Evolutionary conservation across 495 filamentous ascomycete species (phyloP).

Genomic region (Penicillium alfredii): DNA sequence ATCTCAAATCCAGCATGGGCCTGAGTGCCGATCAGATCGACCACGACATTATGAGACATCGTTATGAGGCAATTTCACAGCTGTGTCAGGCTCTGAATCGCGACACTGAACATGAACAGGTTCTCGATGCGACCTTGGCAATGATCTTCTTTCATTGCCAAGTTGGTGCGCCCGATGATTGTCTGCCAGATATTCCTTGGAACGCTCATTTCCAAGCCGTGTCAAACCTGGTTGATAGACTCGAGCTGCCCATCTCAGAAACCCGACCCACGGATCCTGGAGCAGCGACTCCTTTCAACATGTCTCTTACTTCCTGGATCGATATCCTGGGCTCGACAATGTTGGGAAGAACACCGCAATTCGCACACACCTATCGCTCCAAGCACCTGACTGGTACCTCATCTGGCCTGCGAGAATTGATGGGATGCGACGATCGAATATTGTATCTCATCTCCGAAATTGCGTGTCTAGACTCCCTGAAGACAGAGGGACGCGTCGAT

Average conservation of each 20-base stretch:
- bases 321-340: slow-evolving; percentile 95
- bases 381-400: slow-evolving; percentile 72
- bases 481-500: slow-evolving; percentile 68
- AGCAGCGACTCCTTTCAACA: slow-evolving; percentile 79
- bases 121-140: slow-evolving; percentile 87
- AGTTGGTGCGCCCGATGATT: slow-evolving; percentile 79
- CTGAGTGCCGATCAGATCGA: slow-evolving; percentile 72
- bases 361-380: slow-evolving; percentile 86
- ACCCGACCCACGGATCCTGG: slow-evolving; percentile 48
- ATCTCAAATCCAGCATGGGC: slow-evolving; percentile 72
- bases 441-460: slow-evolving; percentile 99
- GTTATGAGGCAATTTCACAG: slow-evolving; percentile 79
- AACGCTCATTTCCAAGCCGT: slow-evolving; percentile 93
- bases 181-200: slow-evolving; percentile 92
- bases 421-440: slow-evolving; percentile 95
- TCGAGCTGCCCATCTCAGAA: slow-evolving; percentile 69
- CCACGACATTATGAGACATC: slow-evolving; percentile 88
- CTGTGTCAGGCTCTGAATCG: slow-evolving; percentile 76
- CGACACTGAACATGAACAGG: slow-evolving; percentile 78
- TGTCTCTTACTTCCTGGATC: slow-evolving; percentile 93
- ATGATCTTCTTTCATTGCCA: slow-evolving; percentile 98
- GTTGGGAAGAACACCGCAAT: slow-evolving; percentile 74
- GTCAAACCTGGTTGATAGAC: slow-evolving; percentile 70
- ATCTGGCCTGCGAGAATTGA: slow-evolving; percentile 80
- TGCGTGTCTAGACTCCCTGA: slow-evolving; percentile 86